Conservation (phyloP, 352 stramenopile genomes). For the Phytophthora tubulina region DNA sequence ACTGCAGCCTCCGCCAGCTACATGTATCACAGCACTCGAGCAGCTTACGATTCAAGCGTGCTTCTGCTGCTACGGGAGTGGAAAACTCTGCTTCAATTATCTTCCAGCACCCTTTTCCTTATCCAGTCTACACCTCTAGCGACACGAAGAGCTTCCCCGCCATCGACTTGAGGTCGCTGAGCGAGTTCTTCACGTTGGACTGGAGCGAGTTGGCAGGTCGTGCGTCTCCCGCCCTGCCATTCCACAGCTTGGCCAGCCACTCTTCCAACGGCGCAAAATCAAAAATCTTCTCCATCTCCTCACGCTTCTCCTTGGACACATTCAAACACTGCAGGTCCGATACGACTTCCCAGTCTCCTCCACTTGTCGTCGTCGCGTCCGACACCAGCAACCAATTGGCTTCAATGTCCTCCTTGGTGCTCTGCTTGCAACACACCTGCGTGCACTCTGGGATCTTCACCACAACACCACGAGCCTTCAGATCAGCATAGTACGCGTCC, state of each 20-base stretch:
- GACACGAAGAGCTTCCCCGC: conserved; percentile 65
- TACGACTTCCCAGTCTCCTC: conserved; percentile 80
- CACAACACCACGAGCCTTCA: conserved; percentile 38
- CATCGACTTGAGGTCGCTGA: conserved; percentile 68
- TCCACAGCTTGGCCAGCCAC: conserved; percentile 73
- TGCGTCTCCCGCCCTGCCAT: conserved; percentile 33
- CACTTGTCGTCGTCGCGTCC: conserved; percentile 63
- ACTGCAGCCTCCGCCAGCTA: conserved; percentile 19
- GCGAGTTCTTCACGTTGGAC: conserved; percentile 63
- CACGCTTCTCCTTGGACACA: conserved; percentile 66
- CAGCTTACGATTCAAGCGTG: not conserved
- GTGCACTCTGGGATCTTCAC: conserved; percentile 50
- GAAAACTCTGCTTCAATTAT: not conserved
- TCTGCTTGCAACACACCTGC: conserved; percentile 71
- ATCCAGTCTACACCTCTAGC: conserved; percentile 37
- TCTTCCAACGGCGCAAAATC: conserved; percentile 72
- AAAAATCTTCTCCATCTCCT: conserved; percentile 67
- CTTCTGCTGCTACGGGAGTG: conserved; percentile 4
- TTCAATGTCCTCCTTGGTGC: conserved; percentile 82
- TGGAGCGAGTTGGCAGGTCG: conserved; percentile 44
- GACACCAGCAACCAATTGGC: conserved; percentile 85
- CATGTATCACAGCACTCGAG: not conserved
- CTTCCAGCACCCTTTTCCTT: not conserved
- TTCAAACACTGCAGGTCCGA: conserved; percentile 67
- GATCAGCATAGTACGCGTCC: conserved; percentile 77